Conservation (phyloP, 2,329 filamentous ascomycete species). For the Colletotrichum sidae region DNA sequence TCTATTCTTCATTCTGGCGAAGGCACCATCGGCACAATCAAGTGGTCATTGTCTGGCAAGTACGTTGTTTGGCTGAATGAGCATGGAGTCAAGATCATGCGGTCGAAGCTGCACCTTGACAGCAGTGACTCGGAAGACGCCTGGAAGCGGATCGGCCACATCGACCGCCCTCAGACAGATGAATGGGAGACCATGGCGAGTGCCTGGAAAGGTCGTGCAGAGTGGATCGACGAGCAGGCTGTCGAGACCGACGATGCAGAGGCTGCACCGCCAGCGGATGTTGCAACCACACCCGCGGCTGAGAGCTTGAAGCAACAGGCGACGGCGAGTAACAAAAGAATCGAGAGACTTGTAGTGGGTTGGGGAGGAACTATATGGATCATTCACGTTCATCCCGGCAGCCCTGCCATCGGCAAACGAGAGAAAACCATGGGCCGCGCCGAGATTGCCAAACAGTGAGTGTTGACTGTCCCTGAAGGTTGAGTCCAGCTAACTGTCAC, state of each 20-base stretch:
- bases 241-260: slow-evolving; percentile 79
- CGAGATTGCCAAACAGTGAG: slow-evolving; percentile 93
- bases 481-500: slow-evolving; percentile 43
- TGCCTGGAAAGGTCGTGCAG: slow-evolving; percentile 90
- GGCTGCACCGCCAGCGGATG: slow-evolving; percentile 45
- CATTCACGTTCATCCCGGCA: slow-evolving; percentile 86
- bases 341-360: slow-evolving; percentile 88
- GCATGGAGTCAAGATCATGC: slow-evolving; percentile 97
- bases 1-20: slow-evolving; percentile 91
- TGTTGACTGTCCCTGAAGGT: slow-evolving; percentile 37
- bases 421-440: slow-evolving; percentile 82
- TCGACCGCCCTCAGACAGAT: slow-evolving; percentile 86
- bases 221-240: slow-evolving; percentile 90
- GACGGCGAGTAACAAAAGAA: slow-evolving; percentile 57
- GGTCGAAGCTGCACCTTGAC: slow-evolving; percentile 85
- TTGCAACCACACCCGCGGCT: slow-evolving; percentile 56
- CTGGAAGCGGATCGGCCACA: slow-evolving; percentile 95
- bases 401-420: slow-evolving; percentile 73
- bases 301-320: slow-evolving; percentile 62
- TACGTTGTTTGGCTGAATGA: slow-evolving; percentile 97
- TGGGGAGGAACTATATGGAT: slow-evolving; percentile 99
- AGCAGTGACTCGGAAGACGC: slow-evolving; percentile 81
- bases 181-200: slow-evolving; percentile 97
- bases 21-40: slow-evolving; percentile 89
- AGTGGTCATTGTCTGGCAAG: slow-evolving; percentile 93